Base-by-base conservation (phyloP, 2,329 filamentous ascomycete genomes). In the Ophiobolus disseminans region DNA sequence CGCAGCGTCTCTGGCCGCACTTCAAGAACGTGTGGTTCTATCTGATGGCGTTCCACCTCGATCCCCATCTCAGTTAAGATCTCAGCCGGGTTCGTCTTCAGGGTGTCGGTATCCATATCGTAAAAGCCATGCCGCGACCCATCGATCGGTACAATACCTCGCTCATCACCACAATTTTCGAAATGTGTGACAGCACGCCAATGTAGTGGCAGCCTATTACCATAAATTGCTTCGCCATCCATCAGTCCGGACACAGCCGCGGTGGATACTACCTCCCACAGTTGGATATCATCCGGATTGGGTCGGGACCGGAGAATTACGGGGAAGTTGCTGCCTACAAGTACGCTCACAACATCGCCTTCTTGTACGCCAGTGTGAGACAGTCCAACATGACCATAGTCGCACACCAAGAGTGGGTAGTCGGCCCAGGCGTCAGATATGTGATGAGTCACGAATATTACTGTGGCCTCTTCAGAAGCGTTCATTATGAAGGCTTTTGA, bases 211-310 rank as follows among this genome's bases (percentile, higher is more conserved):
- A 35, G n/a, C 13, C 25, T 39, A 28, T 17, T 30, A 6, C 42
- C 38, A 30, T 50, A 50, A 39, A 50, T 40, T 6, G 34, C 38
- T 22, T 50, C 42, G 4, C 48, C 43, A 3, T 35, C 23, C 48
- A 46, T 50, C 3, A 46, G 28, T 6, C 41, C 42, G n/a, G 10
- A 16, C 6, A 26, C 25, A 8, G 31, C 16, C 13, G 37, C 45
- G 4, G 19, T 9, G 16, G 38, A 21, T 3, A 50, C 38, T 10
- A 50, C 38, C 26, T 46, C 37, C 42, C 39, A 50, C 10, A 22
- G 11, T 16, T 14, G 4, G 7, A 19, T 16, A 11, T 11, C 16
- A 16, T 17, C 14, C 19, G 4, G 11, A 13, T 10, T 21, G 2
- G 31, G 5, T 5, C 17, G 20, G 7, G n/a, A 13, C 3, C 48